Base-by-base conservation (phyloP, 2,329 filamentous ascomycete species). In the Pyrenophora teres region DNA sequence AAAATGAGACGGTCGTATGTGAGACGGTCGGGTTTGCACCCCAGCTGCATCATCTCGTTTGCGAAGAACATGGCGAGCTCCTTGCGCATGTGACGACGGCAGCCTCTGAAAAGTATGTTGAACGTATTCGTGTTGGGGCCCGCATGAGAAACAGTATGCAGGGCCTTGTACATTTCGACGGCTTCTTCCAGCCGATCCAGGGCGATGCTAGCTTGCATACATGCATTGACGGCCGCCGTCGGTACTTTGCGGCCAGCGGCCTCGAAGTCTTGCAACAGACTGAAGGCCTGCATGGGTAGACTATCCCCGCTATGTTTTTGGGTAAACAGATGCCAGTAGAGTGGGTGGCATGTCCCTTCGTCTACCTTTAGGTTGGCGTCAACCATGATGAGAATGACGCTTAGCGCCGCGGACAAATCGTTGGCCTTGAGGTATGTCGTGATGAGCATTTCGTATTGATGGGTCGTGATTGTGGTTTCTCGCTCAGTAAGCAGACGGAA, bases 391-490 rank as follows among this genome's bases (percentile, higher is more conserved):
- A 83, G 84, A 13, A 96, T 78, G 1, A 89, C 80, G 35, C 83
- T 82, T 31, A 96, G 79, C 0, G 89, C 88, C 21, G 85, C 83
- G 19, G 77, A 74, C 6, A 93, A 65, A 57, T 94, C 85, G 2
- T 80, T 78, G 3, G 77, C 76, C 13, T 72, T 71, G 9, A 85
- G 78, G 66, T 95, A 90, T 3, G 88, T 82, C 50, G 90, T 85
- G 6, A 92, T 77, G 23, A 97, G 80, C 23, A 87, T 81, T 70
- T 95, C 91, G 73, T 94, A 96, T 68, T 97, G 90, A 56, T 88
- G 80, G 5, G 81, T 73, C 7, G 80, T 77, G 32, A 92, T 78
- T 35, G 81, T 78, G 1, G 82, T 80, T 12, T 80, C 80, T 19
- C 85, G 81, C 7, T 81, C 77, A 4, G 81, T 80, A 15, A 93